Evolutionary conservation across 106 monocot genomes (phyloP).

Genomic region (Narthecium ossifragum): DNA sequence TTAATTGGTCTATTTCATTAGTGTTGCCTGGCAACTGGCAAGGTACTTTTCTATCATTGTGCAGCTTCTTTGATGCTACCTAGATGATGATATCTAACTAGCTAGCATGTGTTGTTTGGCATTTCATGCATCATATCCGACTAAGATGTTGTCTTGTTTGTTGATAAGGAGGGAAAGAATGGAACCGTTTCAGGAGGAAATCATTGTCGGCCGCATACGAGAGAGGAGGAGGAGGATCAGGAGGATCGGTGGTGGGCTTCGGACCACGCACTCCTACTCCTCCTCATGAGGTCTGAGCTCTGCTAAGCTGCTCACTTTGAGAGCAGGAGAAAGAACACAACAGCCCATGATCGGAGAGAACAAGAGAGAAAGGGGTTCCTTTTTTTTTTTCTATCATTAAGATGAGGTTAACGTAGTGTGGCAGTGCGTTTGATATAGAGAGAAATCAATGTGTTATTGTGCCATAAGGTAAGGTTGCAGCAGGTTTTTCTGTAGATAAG

Average conservation of each 20-base stretch:
- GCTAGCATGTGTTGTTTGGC: background rate
- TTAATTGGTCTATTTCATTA: background rate
- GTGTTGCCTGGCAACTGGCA: background rate
- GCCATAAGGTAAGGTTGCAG: background rate
- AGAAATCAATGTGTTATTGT: background rate
- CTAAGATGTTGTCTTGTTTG: background rate
- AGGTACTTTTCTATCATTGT: background rate
- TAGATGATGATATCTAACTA: background rate
- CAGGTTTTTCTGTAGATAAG: background rate
- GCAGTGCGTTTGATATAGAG: background rate
- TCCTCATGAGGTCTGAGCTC: slow-evolving; percentile 46
- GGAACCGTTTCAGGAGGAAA: slow-evolving; percentile 57
- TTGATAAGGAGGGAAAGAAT: slow-evolving; percentile 11
- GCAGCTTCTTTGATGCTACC: background rate
- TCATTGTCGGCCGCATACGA: slow-evolving; percentile 46
- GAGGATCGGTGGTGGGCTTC: background rate
- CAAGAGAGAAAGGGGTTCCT: background rate
- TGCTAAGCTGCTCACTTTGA: background rate
- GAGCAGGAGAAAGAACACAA: background rate
- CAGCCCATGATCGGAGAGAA: background rate
- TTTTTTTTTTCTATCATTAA: background rate
- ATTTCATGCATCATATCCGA: background rate
- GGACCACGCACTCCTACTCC: slow-evolving; percentile 15
- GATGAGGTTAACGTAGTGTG: background rate
- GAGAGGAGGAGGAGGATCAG: slow-evolving; percentile 8